Base-by-base conservation (phyloP, 352 stramenopile genomes). In the Phytopythium delawarense region DNA sequence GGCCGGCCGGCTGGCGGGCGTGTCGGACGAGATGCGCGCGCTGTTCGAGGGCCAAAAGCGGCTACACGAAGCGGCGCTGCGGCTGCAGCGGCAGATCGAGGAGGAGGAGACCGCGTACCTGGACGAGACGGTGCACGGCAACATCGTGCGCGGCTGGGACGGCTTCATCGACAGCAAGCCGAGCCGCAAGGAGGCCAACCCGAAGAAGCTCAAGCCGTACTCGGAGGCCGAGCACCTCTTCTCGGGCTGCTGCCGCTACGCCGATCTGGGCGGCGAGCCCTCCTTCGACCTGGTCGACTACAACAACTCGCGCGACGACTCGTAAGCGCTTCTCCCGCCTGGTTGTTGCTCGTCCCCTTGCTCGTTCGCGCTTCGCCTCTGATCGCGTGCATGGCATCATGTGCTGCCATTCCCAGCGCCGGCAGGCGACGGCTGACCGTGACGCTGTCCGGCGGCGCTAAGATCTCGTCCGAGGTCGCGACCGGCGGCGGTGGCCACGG, bases 91-190 rank as follows among this genome's bases (percentile, higher is more conserved):
- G 32, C 87, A 92, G 70, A 92, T 95, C 56, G 78, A 89, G 45
- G 87, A 94, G 39, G 78, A 89, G 54, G 87, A 95, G 60, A 72
- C 74, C 20, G 68, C 72, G 61, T 95, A 95, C 59, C 63, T 95
- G 13, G 87, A 95, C 30, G 87, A 95, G 46, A 95, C 87, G 7
- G 69, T 80, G 42, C 85, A 95, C 57, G 87, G 87, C 42, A 95
- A 95, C 75, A 95, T 95, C 64, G 84, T 95, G 62, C 84, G 84
- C 48, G 87, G 87, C 42, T 95, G 87, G 87, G 87, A 95, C 56
- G 87, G 87, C 52, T 95, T 92, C 64, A 88, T 91, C 53, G 86
- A 95, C 70, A 81, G 73, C 32, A 93, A 92, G 56, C 81, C 82
- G 59, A 77, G 76, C 28, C 80, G 84, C 54, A 93, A 92, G 69